Percentiles rank a stretch among this genome's conserved stretches.
Evolutionary conservation across 805 yeast species (phyloP).

Genomic region (Myxozyma monticola): DNA sequence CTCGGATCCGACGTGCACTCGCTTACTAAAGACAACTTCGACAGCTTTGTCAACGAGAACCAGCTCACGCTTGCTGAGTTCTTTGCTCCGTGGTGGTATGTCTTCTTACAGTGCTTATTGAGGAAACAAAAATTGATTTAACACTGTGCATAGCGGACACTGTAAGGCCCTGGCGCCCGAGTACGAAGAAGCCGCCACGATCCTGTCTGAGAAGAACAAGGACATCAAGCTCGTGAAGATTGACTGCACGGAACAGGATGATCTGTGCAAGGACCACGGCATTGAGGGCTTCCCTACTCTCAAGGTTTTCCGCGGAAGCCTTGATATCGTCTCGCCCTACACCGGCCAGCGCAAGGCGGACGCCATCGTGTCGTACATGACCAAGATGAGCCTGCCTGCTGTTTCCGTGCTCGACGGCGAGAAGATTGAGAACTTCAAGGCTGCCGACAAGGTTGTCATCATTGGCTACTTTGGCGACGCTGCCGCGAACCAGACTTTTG

Average conservation of each 20-base stretch:
- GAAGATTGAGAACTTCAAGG: constrained; percentile 52
- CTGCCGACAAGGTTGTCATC: constrained; percentile 43
- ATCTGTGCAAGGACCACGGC: constrained; percentile 64
- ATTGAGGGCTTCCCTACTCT: constrained; percentile 83
- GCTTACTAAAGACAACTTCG: constrained; percentile 65
- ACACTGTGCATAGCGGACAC: constrained; percentile 58
- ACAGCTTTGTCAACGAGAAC: constrained; percentile 63
- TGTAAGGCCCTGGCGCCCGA: constrained; percentile 86
- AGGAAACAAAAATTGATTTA: not conserved
- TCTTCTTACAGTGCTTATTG: not conserved
- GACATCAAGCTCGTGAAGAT: constrained; percentile 75
- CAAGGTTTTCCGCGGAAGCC: constrained; percentile 65
- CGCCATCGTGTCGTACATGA: constrained; percentile 75
- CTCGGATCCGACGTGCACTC: constrained; percentile 86
- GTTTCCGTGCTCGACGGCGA: constrained; percentile 53
- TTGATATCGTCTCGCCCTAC: constrained; percentile 58
- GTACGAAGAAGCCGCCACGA: constrained; percentile 69
- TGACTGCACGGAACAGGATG: constrained; percentile 78
- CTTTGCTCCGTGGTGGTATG: constrained; percentile 83
- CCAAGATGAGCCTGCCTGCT: constrained; percentile 78
- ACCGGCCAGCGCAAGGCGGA: constrained; percentile 82
- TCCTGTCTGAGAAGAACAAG: constrained; percentile 57
- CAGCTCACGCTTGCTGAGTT: constrained; percentile 83
- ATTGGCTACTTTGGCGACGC: constrained; percentile 58
- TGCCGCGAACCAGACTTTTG: constrained; percentile 57